Evolutionary conservation across 345 rosid genomes (phyloP), one percentile per base, ranked within the genome.

Genomic region (Euphorbia pulcherrima): DNA sequence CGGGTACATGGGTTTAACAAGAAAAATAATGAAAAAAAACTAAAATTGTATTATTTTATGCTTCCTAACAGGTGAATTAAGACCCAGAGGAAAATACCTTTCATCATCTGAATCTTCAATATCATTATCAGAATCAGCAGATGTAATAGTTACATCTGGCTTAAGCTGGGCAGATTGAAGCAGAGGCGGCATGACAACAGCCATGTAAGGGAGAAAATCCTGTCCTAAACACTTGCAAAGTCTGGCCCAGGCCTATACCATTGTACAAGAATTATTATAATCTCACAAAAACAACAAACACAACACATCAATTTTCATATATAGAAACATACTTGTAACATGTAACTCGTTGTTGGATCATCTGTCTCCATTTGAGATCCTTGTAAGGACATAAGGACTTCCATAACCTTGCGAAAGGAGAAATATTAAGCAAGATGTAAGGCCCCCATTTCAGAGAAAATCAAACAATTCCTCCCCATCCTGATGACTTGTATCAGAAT

Each of bases 151-250:
- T 57, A 95, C 99, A 80, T 95, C 99, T 27, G 99, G 99, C 83
- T 95, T 92, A 52, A 95, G 94, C 73, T 95, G 97, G 77, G 99
- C 97, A 78, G 99, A 95, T 77, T 79, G 96, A 29, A 95, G 97
- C 81, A 95, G 76, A 67, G 97, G 96, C 44, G 99, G 99, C 99
- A 95, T 95, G 61, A 95, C 99, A 76, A 95, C 90, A 53, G 80
- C 83, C 99, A 95, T 92, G 65, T 95, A 95, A 40, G 99, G 99
- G 71, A 95, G 90, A 77, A 95, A 95, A 78, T 95, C 99, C 73
- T 90, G 98, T 48, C 99, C 99, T 73, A 95, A 78, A 78, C 99
- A 95, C 78, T 95, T 95, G 90, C 99, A 95, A 54, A 95, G 97
- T 73, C 99, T 86, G 59, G 99, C 98, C 99, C 99, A 95, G 24